Conservation (phyloP, 140 eudicot species). For the Erigeron philadelphicus region DNA sequence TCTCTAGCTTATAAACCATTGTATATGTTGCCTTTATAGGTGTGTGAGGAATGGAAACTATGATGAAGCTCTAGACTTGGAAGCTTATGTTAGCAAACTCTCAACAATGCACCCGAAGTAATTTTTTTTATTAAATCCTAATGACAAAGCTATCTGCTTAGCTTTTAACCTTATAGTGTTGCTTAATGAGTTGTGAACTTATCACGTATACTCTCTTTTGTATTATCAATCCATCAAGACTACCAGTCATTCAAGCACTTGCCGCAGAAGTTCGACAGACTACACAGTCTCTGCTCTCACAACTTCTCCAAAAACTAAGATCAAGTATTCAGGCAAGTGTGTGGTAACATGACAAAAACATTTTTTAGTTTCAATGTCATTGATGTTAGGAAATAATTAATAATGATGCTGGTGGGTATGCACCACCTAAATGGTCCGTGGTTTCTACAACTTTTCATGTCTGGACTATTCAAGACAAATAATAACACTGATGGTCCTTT, state of each 20-base stretch:
- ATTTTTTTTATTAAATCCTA: conserved; percentile 16
- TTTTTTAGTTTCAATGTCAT: not conserved
- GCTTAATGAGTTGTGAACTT: conserved; percentile 13
- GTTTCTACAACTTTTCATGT: too few species aligned
- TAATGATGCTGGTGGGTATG: not conserved
- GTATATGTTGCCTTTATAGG: conserved; percentile 32
- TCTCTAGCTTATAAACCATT: not conserved
- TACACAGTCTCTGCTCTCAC: conserved; percentile 85
- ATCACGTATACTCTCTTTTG: conserved; percentile 14
- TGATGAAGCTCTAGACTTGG: conserved; percentile 96
- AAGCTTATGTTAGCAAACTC: conserved; percentile 82
- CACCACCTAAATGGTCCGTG: too few species aligned
- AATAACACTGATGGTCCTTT: too few species aligned
- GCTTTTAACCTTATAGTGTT: conserved; percentile 11
- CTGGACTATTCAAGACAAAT: too few species aligned
- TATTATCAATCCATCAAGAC: conserved; percentile 35
- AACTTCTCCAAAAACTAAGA: conserved; percentile 92
- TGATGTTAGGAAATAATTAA: conserved; percentile 14
- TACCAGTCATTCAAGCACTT: conserved; percentile 86
- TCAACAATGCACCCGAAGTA: conserved; percentile 98
- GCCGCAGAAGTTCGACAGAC: conserved; percentile 80
- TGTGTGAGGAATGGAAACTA: conserved; percentile 96
- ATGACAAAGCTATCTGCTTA: not conserved
- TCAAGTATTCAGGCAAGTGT: conserved; percentile 78
- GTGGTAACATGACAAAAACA: not conserved